Percentiles rank a stretch among this genome's conserved stretches.
These are phyloP conservation scores for Leccinum boreale DNA, from an alignment of 768 basidiomycete genomes.

Conservation along the genomic window DNA sequence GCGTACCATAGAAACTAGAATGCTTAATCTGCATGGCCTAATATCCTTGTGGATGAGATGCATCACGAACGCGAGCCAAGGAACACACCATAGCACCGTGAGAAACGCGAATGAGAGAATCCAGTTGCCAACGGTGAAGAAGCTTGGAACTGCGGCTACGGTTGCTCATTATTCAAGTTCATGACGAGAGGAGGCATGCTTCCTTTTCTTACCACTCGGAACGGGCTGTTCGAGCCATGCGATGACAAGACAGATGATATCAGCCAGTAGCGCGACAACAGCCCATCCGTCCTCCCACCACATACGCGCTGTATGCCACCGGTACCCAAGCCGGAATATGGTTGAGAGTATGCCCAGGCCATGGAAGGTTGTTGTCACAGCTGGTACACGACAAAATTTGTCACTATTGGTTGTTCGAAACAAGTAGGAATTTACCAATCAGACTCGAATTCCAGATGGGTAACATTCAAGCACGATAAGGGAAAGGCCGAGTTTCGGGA, in stretches of 20 bases:
- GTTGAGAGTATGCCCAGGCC: slow-evolving; percentile 1
- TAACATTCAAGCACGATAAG: neutral
- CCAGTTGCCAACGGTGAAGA: neutral
- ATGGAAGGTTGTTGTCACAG: neutral
- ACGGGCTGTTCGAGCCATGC: neutral
- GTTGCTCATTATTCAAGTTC: neutral
- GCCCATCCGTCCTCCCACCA: neutral
- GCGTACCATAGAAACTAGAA: neutral
- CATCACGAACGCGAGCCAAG: neutral
- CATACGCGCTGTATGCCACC: neutral
- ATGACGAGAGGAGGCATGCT: neutral
- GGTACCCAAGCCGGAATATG: neutral
- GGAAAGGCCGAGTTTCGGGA: neutral
- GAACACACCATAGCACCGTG: slow-evolving; percentile 1
- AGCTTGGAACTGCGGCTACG: neutral
- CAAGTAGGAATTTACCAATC: neutral
- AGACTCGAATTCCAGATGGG: neutral
- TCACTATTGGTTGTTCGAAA: neutral
- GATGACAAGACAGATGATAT: neutral
- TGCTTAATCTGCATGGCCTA: neutral
- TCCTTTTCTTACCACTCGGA: neutral
- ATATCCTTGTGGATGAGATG: neutral
- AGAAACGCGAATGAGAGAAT: neutral
- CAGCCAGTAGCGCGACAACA: neutral
- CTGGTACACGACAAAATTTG: neutral